Evolutionary conservation across 2,329 filamentous ascomycete species (phyloP), one percentile per base, ranked within the genome.

Genomic region (Aspergillus puulaauensis): DNA sequence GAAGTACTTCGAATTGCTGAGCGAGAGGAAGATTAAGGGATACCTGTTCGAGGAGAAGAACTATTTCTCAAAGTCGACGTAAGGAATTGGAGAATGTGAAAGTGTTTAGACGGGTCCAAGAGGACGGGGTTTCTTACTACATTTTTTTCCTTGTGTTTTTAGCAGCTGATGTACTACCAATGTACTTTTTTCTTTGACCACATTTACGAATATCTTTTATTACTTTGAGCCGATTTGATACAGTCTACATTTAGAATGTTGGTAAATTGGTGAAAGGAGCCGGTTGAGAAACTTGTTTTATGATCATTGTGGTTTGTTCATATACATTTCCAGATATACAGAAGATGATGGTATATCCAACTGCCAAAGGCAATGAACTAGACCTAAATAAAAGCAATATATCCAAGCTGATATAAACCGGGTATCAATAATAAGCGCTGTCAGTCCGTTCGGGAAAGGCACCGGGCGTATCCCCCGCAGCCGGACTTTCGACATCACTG

Each of bases 21-120:
- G 83, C 70, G 83, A 86, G 54, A 76, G 82, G 64, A 86, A 86
- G 76, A 76, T 87, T 64, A 84, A 82, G 76, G 86, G 86, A 63
- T 86, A 86, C 70, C 71, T 87, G 62, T 86, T 84, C 64, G 78
- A 85, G 70, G 84, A 88, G 76, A 84, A 86, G 74, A 86, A 88
- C 71, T 85, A 84, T 70, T 73, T 83, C 48, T 44, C 51, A 15
- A 69, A 72, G 65, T 69, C 66, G n/a, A 61, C 65, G 57, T 73
- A 66, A 60, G 44, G 19, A n/a, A 43, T 49, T 33, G 35, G 35
- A 27, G 7, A 6, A 54, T 48, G 19, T n/a, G 15, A 17, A 15
- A 19, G 43, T 23, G 6, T 27, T 12, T 14, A 15, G 21, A 21
- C n/a, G 37, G 48, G n/a, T 37, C 21, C 9, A n/a, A 39, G 4